Evolutionary conservation across 345 rosid species (phyloP), one percentile per base, ranked within the genome.

Genomic region (Syzygium aqueum): DNA sequence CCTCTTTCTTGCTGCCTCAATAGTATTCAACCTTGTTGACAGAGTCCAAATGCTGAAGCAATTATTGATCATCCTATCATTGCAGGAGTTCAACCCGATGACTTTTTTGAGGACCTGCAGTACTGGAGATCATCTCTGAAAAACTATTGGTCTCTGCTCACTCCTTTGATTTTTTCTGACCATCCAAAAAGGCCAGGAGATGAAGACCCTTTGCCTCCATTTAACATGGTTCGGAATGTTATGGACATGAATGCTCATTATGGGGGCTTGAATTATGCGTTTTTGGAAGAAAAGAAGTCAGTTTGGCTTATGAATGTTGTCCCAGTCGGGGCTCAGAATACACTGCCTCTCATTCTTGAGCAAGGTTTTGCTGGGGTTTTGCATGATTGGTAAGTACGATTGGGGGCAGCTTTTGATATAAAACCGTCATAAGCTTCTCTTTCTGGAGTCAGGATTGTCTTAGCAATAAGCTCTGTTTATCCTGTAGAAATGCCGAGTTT

Each of bases 141-240:
- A 92, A 95, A 95, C 87, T 94, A 94, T 90, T 97, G 99, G 99
- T 97, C 99, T 59, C 93, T 96, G 91, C 96, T 97, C 78, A 95
- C 99, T 37, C 99, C 99, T 14, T 87, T 97, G 88, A 97, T 97
- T 84, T 97, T 97, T 92, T 97, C 99, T 43, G 99, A 97, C 93
- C 99, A 97, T 90, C 99, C 99, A 19, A 97, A 97, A 92, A 95
- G 99, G 91, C 99, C 98, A 2, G 99, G 99, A 6, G 99, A 97
- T 93, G 99, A 97, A 90, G 99, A 95, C 89, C 99, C 99, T 40
- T 91, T 94, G 85, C 98, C 99, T 27, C 99, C 99, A 78, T 97
- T 92, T 89, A 95, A 96, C 93, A 96, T 97, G 99, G 89, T 97
- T 87, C 98, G 98, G 78, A 97, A 97, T 91, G 99, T 95, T 85